phyloP scores from a whole-genome alignment of 257 asterid species.

The Solanum chiquidenum region DNA sequence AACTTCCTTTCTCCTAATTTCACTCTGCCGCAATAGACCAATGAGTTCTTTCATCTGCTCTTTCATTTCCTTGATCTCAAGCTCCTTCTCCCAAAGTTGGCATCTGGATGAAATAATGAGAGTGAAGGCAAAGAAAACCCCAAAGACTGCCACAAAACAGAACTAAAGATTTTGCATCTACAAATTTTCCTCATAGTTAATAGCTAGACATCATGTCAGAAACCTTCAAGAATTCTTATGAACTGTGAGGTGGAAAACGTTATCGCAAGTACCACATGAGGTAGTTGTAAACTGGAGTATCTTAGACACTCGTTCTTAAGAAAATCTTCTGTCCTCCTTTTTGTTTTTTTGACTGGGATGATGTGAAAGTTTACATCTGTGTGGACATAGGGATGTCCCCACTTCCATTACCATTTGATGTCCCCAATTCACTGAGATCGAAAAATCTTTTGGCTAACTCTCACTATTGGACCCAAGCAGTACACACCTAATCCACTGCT shows the following conservation, averaged over 20 bases:
- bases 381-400: neutral
- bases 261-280: neutral
- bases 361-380: neutral
- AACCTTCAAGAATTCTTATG: neutral
- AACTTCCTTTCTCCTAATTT: constrained; percentile 67
- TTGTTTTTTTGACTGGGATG: neutral
- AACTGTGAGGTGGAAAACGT: neutral
- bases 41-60: constrained; percentile 93
- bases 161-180: neutral
- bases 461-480: neutral
- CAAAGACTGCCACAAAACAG: neutral
- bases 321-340: neutral
- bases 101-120: constrained; percentile 37
- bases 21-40: constrained; percentile 72
- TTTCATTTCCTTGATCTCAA: constrained; percentile 85
- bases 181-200: neutral
- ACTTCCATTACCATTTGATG: neutral
- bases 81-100: constrained; percentile 78
- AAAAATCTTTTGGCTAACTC: neutral
- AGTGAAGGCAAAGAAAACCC: neutral
- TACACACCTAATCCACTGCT: neutral
- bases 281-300: neutral
- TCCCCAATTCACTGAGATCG: neutral
- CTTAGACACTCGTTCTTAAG: neutral
- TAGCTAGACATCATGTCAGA: neutral